Conservation (phyloP, 176 grass and related monocot genomes). For the Paspalum vaginatum region DNA sequence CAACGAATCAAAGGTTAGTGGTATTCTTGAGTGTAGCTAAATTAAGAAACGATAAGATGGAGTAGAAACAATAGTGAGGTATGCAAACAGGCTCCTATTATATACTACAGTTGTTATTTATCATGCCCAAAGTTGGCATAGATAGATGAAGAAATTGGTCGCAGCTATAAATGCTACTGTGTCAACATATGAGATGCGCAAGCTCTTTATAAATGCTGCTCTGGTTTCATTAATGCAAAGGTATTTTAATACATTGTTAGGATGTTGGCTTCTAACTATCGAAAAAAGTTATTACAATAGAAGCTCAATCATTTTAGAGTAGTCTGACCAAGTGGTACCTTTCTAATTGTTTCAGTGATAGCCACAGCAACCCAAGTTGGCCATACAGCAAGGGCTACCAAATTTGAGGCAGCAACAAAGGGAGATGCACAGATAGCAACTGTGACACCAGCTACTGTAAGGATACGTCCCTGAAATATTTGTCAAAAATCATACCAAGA, state of each 20-base stretch:
- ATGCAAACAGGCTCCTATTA: background rate
- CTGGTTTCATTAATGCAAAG: background rate
- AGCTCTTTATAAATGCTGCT: background rate
- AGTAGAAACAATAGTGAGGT: background rate
- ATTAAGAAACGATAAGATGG: background rate
- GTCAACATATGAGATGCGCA: background rate
- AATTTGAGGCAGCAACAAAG: constrained; percentile 68
- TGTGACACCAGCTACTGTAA: constrained; percentile 84
- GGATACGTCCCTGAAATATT: constrained; percentile 75
- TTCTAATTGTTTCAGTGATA: constrained; percentile 80
- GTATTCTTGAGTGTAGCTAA: background rate
- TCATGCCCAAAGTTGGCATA: background rate
- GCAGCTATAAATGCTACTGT: background rate
- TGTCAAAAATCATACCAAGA: constrained; percentile 17
- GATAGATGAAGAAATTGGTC: background rate
- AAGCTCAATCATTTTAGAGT: no score
- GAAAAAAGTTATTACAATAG: background rate
- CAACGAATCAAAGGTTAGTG: background rate
- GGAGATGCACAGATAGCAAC: constrained; percentile 85
- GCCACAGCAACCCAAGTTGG: constrained; percentile 88
- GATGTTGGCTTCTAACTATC: background rate
- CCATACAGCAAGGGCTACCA: constrained; percentile 85
- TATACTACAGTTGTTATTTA: background rate
- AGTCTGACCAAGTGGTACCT: constrained; percentile 42
- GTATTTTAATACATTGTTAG: background rate